phyloP scores from a whole-genome alignment of 805 yeast genomes.

The Lipomyces spencermartinsiae region DNA sequence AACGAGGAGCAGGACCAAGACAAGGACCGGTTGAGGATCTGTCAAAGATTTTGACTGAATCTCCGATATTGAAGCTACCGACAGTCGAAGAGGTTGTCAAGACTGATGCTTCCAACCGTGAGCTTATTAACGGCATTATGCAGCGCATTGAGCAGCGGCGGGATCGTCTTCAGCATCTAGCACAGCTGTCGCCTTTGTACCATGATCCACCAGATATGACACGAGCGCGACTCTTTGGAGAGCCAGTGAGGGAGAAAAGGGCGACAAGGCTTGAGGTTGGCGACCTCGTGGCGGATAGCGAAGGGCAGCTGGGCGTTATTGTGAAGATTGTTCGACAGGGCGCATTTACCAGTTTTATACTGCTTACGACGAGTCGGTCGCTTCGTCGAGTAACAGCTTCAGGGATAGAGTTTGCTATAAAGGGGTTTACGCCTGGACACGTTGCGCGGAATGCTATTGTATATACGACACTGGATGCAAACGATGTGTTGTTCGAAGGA shows the following conservation, averaged over 20 bases:
- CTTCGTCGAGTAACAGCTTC: conserved; percentile 1
- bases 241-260: not conserved
- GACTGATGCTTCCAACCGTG: not conserved
- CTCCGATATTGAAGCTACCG: not conserved
- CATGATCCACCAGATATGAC: not conserved
- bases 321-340: conserved; percentile 3
- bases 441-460: conserved; percentile 21
- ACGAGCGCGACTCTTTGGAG: not conserved
- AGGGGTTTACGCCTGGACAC: conserved; percentile 18
- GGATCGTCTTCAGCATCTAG: conserved; percentile 13
- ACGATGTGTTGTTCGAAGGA: conserved; percentile 11
- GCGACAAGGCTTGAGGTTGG: conserved; percentile 4
- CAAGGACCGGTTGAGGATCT: not conserved
- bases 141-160: conserved; percentile 19
- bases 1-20: not conserved
- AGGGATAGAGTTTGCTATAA: conserved; percentile 12
- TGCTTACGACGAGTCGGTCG: conserved; percentile 16
- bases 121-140: conserved; percentile 18
- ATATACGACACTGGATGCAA: conserved; percentile 6
- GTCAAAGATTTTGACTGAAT: not conserved
- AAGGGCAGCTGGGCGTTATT: conserved; percentile 12
- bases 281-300: conserved; percentile 12
- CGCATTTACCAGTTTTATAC: not conserved
- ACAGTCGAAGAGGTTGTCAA: conserved; percentile 3
- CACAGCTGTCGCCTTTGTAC: conserved; percentile 20